Conservation (phyloP, 768 basidiomycete species). For the Russula lepida region DNA sequence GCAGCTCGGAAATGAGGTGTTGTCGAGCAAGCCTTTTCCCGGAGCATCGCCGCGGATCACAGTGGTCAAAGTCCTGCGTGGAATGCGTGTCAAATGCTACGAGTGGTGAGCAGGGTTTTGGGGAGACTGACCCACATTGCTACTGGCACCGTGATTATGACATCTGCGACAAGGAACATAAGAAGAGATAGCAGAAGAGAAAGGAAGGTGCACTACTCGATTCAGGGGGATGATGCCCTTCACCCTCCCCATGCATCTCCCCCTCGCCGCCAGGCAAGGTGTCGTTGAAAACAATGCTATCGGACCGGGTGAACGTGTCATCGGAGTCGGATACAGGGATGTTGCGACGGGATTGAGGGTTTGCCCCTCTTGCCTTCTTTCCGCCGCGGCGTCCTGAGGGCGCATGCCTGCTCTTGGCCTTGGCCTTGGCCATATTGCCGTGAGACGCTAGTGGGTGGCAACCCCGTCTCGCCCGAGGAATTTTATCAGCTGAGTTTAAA, state of each 20-base stretch:
- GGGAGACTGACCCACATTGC: slow-evolving; percentile 85
- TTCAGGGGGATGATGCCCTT: background rate
- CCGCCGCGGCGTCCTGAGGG: background rate
- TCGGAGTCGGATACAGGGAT: background rate
- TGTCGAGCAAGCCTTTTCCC: slow-evolving; percentile 88
- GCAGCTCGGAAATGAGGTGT: slow-evolving; percentile 75
- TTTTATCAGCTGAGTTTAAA: slow-evolving; percentile 13
- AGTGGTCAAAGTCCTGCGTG: slow-evolving; percentile 89
- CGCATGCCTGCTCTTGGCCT: slow-evolving; percentile 4
- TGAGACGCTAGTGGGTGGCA: background rate
- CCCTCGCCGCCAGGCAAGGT: slow-evolving; percentile 23
- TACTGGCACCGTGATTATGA: slow-evolving; percentile 52
- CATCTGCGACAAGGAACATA: slow-evolving; percentile 1
- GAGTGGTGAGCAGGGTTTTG: background rate
- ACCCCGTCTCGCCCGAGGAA: background rate
- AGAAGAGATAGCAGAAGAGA: background rate
- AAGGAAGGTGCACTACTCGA: background rate
- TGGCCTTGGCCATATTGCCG: slow-evolving; percentile 13
- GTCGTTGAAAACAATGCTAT: slow-evolving; percentile 44
- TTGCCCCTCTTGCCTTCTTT: background rate
- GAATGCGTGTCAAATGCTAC: background rate
- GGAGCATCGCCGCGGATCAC: slow-evolving; percentile 79
- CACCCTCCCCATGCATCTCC: slow-evolving; percentile 10
- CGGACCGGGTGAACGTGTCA: slow-evolving; percentile 35
- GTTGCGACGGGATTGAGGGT: slow-evolving; percentile 6